Conservation (phyloP, 2,329 filamentous ascomycete species). For the Aspergillus spinulosporus region DNA sequence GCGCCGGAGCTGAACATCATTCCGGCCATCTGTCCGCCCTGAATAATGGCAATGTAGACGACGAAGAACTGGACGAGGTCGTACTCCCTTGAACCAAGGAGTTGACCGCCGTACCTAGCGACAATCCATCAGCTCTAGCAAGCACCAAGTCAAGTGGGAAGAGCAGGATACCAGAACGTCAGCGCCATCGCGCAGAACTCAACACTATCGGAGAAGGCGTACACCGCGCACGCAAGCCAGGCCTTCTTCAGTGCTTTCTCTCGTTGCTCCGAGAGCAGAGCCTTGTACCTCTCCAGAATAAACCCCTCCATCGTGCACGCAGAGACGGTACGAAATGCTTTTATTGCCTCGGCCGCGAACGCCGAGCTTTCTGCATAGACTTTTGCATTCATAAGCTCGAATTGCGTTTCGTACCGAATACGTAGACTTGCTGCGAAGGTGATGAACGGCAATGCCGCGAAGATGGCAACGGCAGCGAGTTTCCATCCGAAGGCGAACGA, state of each 20-base stretch:
- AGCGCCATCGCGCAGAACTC: slow-evolving; percentile 56
- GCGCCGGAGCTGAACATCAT: slow-evolving; percentile 57
- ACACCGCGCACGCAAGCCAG: slow-evolving; percentile 59
- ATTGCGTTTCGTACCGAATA: slow-evolving; percentile 64
- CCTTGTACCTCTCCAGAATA: slow-evolving; percentile 63
- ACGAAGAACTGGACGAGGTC: slow-evolving; percentile 53
- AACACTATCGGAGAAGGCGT: slow-evolving; percentile 59
- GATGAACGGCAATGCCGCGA: slow-evolving; percentile 56
- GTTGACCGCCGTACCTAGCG: slow-evolving; percentile 63
- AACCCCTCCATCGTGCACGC: slow-evolving; percentile 68
- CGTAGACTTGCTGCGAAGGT: slow-evolving; percentile 52
- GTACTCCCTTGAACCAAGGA: slow-evolving; percentile 56
- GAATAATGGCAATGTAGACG: slow-evolving; percentile 65
- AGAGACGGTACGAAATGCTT: slow-evolving; percentile 70
- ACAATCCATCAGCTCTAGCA: too few species aligned
- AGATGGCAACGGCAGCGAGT: slow-evolving; percentile 65
- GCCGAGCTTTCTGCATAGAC: slow-evolving; percentile 73
- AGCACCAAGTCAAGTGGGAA: not conserved
- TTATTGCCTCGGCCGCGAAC: slow-evolving; percentile 71
- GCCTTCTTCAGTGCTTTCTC: slow-evolving; percentile 60
- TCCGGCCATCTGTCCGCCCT: slow-evolving; percentile 67
- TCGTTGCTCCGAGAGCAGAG: slow-evolving; percentile 60
- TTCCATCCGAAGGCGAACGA: slow-evolving; percentile 76
- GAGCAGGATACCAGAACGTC: slow-evolving; percentile 53
- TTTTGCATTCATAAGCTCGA: slow-evolving; percentile 66